phyloP scores from a whole-genome alignment of 2,329 filamentous ascomycete species.

The Ceratocystis cubensis region DNA sequence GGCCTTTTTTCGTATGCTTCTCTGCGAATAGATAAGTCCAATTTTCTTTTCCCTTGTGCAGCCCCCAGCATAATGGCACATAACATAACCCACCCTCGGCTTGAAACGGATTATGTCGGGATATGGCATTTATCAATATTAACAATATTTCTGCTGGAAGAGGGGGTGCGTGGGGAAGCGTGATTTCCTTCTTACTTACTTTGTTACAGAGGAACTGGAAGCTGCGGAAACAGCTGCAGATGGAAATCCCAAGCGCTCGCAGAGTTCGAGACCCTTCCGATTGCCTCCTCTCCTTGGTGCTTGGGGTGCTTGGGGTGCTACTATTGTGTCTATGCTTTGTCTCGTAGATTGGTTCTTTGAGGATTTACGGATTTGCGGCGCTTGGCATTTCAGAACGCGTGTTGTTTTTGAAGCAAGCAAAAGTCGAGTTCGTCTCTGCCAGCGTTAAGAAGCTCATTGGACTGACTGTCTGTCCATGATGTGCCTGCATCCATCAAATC shows the following conservation, averaged over 20 bases:
- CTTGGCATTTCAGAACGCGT: conserved; percentile 6
- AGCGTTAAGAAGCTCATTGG: too few species aligned
- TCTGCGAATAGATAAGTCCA: not conserved
- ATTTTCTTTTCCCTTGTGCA: not conserved
- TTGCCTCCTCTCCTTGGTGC: not conserved
- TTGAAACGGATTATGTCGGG: conserved; percentile 9
- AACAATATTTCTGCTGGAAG: not conserved
- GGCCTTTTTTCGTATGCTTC: not conserved
- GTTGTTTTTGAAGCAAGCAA: not conserved
- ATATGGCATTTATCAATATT: not conserved
- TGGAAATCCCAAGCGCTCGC: conserved; percentile 4
- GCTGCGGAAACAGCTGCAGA: not conserved
- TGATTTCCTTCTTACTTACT: not conserved
- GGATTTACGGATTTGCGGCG: conserved; percentile 3
- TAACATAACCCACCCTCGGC: not conserved
- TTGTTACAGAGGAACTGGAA: not conserved
- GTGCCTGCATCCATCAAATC: too few species aligned
- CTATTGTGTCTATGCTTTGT: not conserved
- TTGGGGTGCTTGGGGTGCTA: not conserved
- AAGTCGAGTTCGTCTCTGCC: too few species aligned
- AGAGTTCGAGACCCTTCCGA: not conserved
- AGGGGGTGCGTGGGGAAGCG: not conserved
- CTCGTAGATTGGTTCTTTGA: not conserved
- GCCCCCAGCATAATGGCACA: not conserved
- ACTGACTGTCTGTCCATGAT: too few species aligned